Percentiles rank a stretch among this genome's conserved stretches.
Conservation (phyloP, 306 rosid species). For the Cucurbita pepo region DNA sequence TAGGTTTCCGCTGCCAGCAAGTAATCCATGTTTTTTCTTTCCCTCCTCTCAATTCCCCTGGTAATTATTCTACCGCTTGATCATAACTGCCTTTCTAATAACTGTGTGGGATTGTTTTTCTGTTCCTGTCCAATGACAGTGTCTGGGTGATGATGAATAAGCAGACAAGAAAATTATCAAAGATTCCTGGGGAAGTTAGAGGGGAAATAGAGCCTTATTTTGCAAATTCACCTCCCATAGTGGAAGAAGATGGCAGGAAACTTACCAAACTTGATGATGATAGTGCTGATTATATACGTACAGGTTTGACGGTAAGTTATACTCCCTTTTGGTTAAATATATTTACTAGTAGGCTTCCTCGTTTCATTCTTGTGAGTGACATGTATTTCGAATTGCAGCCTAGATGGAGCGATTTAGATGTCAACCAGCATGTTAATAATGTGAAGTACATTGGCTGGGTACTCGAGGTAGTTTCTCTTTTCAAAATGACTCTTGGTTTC, state of each 20-base stretch:
- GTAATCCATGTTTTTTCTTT: neutral
- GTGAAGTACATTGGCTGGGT: constrained; percentile 99
- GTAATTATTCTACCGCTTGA: neutral
- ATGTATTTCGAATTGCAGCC: constrained; percentile 39
- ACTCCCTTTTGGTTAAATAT: neutral
- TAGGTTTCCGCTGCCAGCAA: neutral
- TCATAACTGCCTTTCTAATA: neutral
- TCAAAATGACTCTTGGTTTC: neutral
- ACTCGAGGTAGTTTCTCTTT: constrained; percentile 54
- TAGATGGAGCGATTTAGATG: constrained; percentile 84
- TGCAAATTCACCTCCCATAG: constrained; percentile 50
- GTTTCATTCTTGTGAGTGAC: neutral
- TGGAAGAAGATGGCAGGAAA: constrained; percentile 84
- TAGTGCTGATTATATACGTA: constrained; percentile 46
- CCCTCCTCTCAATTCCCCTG: neutral
- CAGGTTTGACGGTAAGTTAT: constrained; percentile 62
- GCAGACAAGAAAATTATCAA: constrained; percentile 75
- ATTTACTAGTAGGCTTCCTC: neutral
- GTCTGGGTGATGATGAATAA: constrained; percentile 99
- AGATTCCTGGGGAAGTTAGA: constrained; percentile 85
- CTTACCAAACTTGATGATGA: constrained; percentile 63
- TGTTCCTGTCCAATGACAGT: constrained; percentile 34
- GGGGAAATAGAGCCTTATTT: constrained; percentile 79
- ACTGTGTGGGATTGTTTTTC: constrained; percentile 9
- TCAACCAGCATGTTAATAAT: constrained; percentile 96